Conservation (phyloP, 441 rosid genomes). For the Sinapis alba region DNA sequence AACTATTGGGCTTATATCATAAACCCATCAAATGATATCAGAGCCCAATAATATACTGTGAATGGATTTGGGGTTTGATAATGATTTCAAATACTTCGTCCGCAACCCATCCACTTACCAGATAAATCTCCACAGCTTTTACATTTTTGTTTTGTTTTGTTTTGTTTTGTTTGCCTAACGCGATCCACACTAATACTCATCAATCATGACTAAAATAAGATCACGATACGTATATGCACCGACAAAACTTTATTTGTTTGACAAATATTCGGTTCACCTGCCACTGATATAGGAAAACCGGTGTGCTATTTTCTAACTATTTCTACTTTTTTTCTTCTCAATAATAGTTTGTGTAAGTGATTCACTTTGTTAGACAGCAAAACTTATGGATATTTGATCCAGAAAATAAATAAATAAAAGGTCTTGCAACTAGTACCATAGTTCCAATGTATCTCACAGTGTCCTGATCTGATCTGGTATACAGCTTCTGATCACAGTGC, state of each 20-base stretch:
- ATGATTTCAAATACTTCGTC: too few relatives aligned
- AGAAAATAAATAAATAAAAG: not conserved
- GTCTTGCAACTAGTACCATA: not conserved
- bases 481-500: not conserved
- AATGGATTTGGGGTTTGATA: too few relatives aligned
- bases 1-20: too few relatives aligned
- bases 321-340: too few relatives aligned
- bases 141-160: too few relatives aligned
- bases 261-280: too few relatives aligned
- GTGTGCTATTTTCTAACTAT: too few relatives aligned
- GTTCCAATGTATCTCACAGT: not conserved
- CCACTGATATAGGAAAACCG: not conserved
- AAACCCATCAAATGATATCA: not conserved
- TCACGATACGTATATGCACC: too few relatives aligned
- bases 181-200: too few relatives aligned
- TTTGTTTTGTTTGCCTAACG: not conserved
- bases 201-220: too few relatives aligned
- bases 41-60: not conserved
- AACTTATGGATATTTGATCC: not conserved
- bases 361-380: not conserved
- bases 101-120: too few relatives aligned
- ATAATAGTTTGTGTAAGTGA: not conserved
- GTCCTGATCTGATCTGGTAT: not conserved
- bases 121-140: not conserved
- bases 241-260: too few relatives aligned